Evolutionary conservation across 345 rosid species (phyloP).

Genomic region (Aquilaria yunnanensis): DNA sequence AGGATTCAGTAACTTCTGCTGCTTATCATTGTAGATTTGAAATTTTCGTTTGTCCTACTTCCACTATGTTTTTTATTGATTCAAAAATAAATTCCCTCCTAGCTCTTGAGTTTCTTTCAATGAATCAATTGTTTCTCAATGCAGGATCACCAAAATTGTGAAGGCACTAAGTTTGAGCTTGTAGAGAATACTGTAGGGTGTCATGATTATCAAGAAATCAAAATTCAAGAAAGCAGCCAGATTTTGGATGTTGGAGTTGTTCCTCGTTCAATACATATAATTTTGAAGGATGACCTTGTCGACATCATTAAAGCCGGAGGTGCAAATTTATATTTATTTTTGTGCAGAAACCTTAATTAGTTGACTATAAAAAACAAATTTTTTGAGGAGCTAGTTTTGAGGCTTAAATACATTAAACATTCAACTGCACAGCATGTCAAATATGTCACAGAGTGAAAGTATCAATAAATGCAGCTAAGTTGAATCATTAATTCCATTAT

Average conservation of each 20-base stretch:
- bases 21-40: not conserved
- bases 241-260: slow-evolving; percentile 89
- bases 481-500: no score
- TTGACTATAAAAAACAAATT: no score
- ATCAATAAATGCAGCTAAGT: no score
- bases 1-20: not conserved
- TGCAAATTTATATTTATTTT: slow-evolving; percentile 19
- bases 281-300: slow-evolving; percentile 89
- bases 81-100: not conserved
- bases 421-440: not conserved
- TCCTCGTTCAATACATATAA: slow-evolving; percentile 79
- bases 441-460: not conserved
- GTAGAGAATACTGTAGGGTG: slow-evolving; percentile 60
- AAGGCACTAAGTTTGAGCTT: slow-evolving; percentile 65
- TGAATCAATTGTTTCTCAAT: slow-evolving; percentile 15
- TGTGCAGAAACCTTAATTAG: no score
- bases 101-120: not conserved
- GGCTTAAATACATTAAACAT: no score
- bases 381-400: no score
- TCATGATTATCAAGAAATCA: slow-evolving; percentile 94
- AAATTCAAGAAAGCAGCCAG: slow-evolving; percentile 93
- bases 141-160: slow-evolving; percentile 67
- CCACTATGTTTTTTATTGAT: not conserved
- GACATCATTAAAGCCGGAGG: slow-evolving; percentile 98
- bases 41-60: slow-evolving; percentile 1